Base-by-base conservation (phyloP, 2,329 filamentous ascomycete genomes). In the Coniochaeta ligniaria region DNA sequence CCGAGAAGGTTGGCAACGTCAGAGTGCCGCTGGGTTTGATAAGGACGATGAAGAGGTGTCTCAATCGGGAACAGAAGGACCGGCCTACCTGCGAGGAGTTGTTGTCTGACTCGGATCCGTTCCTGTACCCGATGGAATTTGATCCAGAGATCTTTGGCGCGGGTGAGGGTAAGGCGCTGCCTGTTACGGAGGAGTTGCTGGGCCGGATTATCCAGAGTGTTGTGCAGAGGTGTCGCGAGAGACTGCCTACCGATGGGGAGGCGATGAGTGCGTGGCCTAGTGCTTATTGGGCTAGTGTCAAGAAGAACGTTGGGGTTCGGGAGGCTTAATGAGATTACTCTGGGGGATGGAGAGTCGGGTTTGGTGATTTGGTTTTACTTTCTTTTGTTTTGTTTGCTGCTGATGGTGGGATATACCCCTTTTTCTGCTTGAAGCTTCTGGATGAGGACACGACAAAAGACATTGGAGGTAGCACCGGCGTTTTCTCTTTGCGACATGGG, bases 81-180 rank as follows among this genome's bases (percentile, higher is more conserved):
- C 79, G 87, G 1, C 86, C 86, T 2, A 87, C 86, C 0, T 87
- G 85, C 66, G 81, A 81, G 24, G 83, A 89, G 67, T 75, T 90
- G 20, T 74, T 90, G 0, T 74, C 80, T 38, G 76, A 80, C 14
- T 76, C 77, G 2, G 87, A 90, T 66, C 79, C 84, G 3, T 89
- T 89, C 69, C 69, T 90, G 41, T 85, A 87, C 66, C 87, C 87
- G 0, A 76, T 78, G 36, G 84, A 87, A 68, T 74, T 82, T 8
- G 75, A 77, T 52, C 63, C 67, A 8, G 61, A 64, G 6, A 63
- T 69, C 8, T 63, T 64, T 36, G 60, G 65, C 14, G 36, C 64
- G 60, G 59, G 66, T 57, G 66, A 69, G 24, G 81, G 82, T 16
- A 78, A 78, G 62, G 77, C 82, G 12, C 72, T 88, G 17, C 84